Percentiles rank a stretch among this genome's conserved stretches.
Conservation (phyloP, 345 rosid species). For the Aethionema arabicum region DNA sequence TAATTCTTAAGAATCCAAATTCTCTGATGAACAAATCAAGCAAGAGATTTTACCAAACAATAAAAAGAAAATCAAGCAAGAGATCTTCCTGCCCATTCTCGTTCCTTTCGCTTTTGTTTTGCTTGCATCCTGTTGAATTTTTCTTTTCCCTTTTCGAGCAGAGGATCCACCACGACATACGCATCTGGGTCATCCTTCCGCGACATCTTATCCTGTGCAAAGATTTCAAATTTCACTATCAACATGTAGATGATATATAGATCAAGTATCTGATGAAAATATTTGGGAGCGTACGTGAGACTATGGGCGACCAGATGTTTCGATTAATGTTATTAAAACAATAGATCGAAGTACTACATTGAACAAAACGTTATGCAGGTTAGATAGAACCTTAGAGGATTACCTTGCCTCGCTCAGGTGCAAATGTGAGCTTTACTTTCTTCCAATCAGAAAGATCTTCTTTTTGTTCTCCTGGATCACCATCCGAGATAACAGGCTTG, state of each 20-base stretch:
- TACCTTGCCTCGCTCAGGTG: slow-evolving; percentile 73
- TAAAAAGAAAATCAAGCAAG: slow-evolving; percentile 65
- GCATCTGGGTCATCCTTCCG: slow-evolving; percentile 83
- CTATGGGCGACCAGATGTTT: slow-evolving; percentile 10
- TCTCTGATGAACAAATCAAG: slow-evolving; percentile 37
- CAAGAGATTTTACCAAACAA: slow-evolving; percentile 80
- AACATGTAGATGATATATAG: slow-evolving; percentile 2
- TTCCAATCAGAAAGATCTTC: slow-evolving; percentile 84
- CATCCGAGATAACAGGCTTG: slow-evolving; percentile 44
- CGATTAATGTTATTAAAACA: neutral
- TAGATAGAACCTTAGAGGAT: slow-evolving; percentile 23
- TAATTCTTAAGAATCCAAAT: slow-evolving; percentile 10
- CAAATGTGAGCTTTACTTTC: slow-evolving; percentile 55
- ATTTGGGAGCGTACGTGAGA: slow-evolving; percentile 12
- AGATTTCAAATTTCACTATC: neutral
- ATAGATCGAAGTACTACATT: slow-evolving; percentile 8
- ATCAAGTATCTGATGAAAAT: slow-evolving; percentile 3
- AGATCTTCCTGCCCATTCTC: slow-evolving; percentile 96
- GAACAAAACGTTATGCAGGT: neutral
- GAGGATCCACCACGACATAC: slow-evolving; percentile 87
- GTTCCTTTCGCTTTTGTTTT: slow-evolving; percentile 70
- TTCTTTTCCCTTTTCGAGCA: slow-evolving; percentile 92
- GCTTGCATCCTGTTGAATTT: slow-evolving; percentile 93
- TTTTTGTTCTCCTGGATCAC: slow-evolving; percentile 44
- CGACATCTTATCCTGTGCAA: slow-evolving; percentile 69